Base-by-base conservation (phyloP, 768 basidiomycete genomes). In the Pleurotus djamor region DNA sequence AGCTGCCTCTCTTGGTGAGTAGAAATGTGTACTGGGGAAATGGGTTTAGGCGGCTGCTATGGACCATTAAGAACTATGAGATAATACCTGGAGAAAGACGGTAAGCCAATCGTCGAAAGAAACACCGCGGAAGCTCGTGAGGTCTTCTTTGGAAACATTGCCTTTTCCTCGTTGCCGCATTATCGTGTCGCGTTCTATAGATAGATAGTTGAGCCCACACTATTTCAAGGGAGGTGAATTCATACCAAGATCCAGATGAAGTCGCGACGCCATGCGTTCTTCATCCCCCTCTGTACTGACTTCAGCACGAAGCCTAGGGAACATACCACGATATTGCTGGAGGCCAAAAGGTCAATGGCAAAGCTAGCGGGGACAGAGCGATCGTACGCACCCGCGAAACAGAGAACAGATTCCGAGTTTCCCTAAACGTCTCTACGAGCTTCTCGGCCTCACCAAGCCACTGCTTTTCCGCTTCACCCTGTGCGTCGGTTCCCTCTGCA, bases 371-470 rank as follows among this genome's bases (percentile, higher is more conserved):
- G 6, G 0, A 37, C 41, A 51, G 45, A 41, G 49, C 21, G 45
- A n/a, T 44, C 58, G 32, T 17, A 72, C 85, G 65, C 60, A 94
- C 94, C 65, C 88, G 75, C 33, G 87, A 87, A 2, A 88, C 86
- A 65, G 89, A 79, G 68, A 96, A 99, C 62, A 98, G 69, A 61
- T 87, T 84, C 61, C 88, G 82, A 0, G 95, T 95, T 74, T 94
- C 89, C 55, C 96, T 78, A 74, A 95, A 98, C 69, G 84, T 87
- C 61, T 97, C 95, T 3, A 97, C 82, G 48, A 99, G 76, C 64
- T 85, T 89, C 68, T 93, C 92, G 0, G 94, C 93, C 65, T 93
- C 87, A 33, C 88, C 68, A 63, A 96, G 74, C 91, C 95, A 98
- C 64, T 88, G 83, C 52, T 83, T 78, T 59, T 83, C 77, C 4